Evolutionary conservation across 805 yeast genomes (phyloP), one percentile per base, ranked within the genome.

Genomic region (Candida verbasci): DNA sequence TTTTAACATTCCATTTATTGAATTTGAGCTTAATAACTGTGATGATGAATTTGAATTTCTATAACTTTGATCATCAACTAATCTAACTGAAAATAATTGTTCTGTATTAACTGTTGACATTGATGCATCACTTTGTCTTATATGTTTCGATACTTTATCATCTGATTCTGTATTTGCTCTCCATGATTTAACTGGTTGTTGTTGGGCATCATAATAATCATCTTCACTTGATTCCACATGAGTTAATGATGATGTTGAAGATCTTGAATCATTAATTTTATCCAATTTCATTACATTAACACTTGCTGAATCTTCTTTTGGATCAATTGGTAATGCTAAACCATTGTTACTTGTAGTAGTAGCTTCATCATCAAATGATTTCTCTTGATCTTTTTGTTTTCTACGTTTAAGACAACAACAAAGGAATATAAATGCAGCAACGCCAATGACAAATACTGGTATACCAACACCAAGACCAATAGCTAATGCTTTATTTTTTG

Each of bases 391-490:
- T 9, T 45, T 44, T 9, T 37, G 37, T 18, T 48, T 48, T 33
- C 42, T 62, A 51, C 45, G 60, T 52, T 55, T 68, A 44, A 47
- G 65, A 73, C 71, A 78, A 49, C 86, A 76, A 45, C 63, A 61
- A 47, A 73, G 66, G 43, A 82, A 62, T 4, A 86, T 34, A 1
- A 74, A 34, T 0, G 65, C 67, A 0, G 76, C 70, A 2, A 78
- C 46, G 7, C 79, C 48, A 0, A 84, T 48, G 2, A 72, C 71
- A 3, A 76, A 60, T 0, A 73, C 53, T 1, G 96, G 95, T 31
- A 93, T 71, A 2, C 82, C 86, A n/a, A 85, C 89, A 38, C 96
- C 97, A 41, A 89, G 72, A 1, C 89, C 95, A 52, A 91, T 84
- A 0, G 95, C 96, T n/a, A 86, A 65, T 2, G 75, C 73, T 45